Conservation (phyloP, 176 grass and related monocot species). For the Canna indica region DNA sequence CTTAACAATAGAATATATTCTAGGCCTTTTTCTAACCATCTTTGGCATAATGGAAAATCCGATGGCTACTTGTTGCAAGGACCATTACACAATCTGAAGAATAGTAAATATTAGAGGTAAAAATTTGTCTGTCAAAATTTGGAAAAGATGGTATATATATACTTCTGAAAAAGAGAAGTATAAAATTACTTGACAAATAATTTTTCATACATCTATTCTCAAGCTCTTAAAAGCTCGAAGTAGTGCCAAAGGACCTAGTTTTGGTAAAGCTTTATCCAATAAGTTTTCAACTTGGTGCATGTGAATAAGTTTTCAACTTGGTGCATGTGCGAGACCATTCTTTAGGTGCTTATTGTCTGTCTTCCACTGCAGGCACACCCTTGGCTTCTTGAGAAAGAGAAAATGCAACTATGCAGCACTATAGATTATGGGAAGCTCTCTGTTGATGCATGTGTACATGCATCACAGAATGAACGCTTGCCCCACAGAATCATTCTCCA, state of each 20-base stretch:
- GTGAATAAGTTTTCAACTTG: neutral
- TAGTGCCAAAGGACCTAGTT: neutral
- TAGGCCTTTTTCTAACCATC: neutral
- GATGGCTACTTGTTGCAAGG: neutral
- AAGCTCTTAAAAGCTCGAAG: neutral
- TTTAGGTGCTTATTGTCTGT: neutral
- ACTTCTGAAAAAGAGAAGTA: no score
- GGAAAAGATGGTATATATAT: no score
- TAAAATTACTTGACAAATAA: neutral
- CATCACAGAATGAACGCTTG: slow-evolving; percentile 16
- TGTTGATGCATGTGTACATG: slow-evolving; percentile 13
- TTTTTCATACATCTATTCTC: neutral
- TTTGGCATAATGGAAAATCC: neutral
- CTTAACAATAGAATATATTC: neutral
- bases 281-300: neutral
- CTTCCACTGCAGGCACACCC: slow-evolving; percentile 7
- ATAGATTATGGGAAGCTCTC: slow-evolving; percentile 18
- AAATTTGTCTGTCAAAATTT: no score
- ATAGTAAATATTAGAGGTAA: no score
- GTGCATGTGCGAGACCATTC: neutral
- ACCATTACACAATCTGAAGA: neutral
- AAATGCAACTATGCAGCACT: slow-evolving; percentile 7
- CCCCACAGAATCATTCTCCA: slow-evolving; percentile 14
- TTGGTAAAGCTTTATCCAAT: neutral
- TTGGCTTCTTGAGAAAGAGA: slow-evolving; percentile 13